Conservation (phyloP, 768 basidiomycete genomes). For the Cystofilobasidium macerans region DNA sequence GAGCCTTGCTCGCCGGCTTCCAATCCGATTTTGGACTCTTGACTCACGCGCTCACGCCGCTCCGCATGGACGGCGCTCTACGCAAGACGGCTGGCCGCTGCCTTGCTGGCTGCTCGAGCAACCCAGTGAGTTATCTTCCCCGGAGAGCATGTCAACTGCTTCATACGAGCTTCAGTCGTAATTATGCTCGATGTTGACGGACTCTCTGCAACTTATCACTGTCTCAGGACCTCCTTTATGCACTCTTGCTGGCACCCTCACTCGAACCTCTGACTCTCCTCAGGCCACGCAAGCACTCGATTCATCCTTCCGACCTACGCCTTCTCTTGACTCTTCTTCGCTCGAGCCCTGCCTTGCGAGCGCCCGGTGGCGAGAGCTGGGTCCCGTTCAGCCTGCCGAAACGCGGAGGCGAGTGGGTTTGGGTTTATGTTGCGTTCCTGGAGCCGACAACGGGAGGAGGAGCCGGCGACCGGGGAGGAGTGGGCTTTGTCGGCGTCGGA, state of each 20-base stretch:
- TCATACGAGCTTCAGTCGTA: no score
- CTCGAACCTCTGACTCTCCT: slow-evolving; percentile 55
- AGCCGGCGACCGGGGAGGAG: slow-evolving; percentile 27
- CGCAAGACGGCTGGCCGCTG: slow-evolving; percentile 63
- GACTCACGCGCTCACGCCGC: slow-evolving; percentile 66
- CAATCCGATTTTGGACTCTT: slow-evolving; percentile 73
- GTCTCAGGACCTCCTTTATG: slow-evolving; percentile 73
- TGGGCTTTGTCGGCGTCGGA: slow-evolving; percentile 69
- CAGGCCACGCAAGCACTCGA: slow-evolving; percentile 81
- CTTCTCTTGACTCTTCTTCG: slow-evolving; percentile 83
- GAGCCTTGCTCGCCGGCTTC: slow-evolving; percentile 56
- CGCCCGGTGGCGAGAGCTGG: slow-evolving; percentile 60
- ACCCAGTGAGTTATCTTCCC: slow-evolving; percentile 44
- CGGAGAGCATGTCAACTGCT: background rate
- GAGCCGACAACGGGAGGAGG: slow-evolving; percentile 38
- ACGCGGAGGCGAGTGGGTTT: slow-evolving; percentile 77
- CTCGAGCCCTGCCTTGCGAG: slow-evolving; percentile 63
- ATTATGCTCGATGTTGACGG: no score
- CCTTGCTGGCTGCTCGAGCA: slow-evolving; percentile 62
- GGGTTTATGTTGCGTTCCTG: slow-evolving; percentile 52
- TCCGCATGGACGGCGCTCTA: slow-evolving; percentile 58
- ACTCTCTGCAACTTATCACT: no score
- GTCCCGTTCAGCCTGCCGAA: slow-evolving; percentile 91
- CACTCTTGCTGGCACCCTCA: slow-evolving; percentile 74
- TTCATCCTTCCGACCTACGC: slow-evolving; percentile 87